Evolutionary conservation across 306 rosid species (phyloP).

Genomic region (Astragalus membranaceus): DNA sequence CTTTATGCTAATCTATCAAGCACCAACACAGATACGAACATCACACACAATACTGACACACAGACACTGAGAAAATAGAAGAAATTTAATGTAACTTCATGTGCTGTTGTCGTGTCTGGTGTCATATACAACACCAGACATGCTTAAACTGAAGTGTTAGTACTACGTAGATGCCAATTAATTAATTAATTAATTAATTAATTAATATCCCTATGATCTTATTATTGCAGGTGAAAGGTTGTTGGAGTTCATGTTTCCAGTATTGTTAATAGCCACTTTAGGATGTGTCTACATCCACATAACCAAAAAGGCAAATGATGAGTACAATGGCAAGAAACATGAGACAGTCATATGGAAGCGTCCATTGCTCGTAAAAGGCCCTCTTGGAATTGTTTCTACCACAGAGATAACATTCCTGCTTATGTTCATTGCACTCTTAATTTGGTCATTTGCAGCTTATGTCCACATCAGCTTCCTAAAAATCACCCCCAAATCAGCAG

Average conservation of each 20-base stretch:
- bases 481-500: conserved; percentile 33
- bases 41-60: too few species aligned
- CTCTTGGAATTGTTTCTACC: conserved; percentile 74
- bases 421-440: conserved; percentile 63
- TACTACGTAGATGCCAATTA: too few species aligned
- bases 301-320: conserved; percentile 19
- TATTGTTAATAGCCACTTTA: conserved; percentile 49
- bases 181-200: too few species aligned
- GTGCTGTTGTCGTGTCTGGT: too few species aligned
- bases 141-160: too few species aligned
- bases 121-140: too few species aligned
- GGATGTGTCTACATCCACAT: conserved; percentile 61
- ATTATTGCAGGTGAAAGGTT: conserved; percentile 34
- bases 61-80: too few species aligned
- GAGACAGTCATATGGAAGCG: conserved; percentile 34
- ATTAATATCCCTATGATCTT: not conserved
- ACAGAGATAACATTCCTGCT: conserved; percentile 46
- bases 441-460: conserved; percentile 37
- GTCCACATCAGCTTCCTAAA: conserved; percentile 23
- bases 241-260: conserved; percentile 47
- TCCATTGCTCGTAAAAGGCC: conserved; percentile 57
- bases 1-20: conserved; percentile 3
- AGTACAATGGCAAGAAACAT: not conserved
- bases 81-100: too few species aligned
- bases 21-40: too few species aligned